Base-by-base conservation (phyloP, 1,284 basidiomycete genomes). In the Coriolopsis trogii region DNA sequence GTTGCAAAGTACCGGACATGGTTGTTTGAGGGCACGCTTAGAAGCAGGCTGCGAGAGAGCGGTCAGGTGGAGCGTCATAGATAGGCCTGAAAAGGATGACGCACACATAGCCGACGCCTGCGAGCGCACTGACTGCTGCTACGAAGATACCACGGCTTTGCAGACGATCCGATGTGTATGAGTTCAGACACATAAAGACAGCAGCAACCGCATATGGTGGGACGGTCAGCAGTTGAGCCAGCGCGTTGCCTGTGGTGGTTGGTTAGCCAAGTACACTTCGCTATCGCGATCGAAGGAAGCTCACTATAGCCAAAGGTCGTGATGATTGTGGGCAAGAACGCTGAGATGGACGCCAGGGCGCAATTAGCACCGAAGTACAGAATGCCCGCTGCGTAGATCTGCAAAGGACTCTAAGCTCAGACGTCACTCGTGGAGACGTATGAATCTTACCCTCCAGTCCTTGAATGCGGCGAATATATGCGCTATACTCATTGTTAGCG, bases 321-420 rank as follows among this genome's bases (percentile, higher is more conserved):
- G 55, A 93, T 83, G 62, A 93, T 92, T 0, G 91, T 94, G 0
- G 92, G 92, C 21, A 94, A 72, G 72, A 94, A 95, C 0, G 90
- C 93, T 2, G 86, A 85, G 38, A 91, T 86, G 3, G 86, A 87
- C 8, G 89, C 88, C 2, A 93, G 75, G 2, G 87, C 85, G 47
- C 85, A 81, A 67, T 95, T 95, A 53, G 90, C 74, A 23, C 87
- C 89, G 56, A 90, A 91, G 67, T 88, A 91, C 42, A 87, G 80
- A n/a, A 83, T 70, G 0, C 85, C 84, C 18, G 77, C 85, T 6
- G 72, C 58, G 56, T 87, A 88, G 16, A 87, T 73, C 84, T 87
- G 31, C 25, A 20, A 44, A 39, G n/a, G 6, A 18, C 21, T 33
- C 29, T 45, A 36, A 13, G 31, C 13, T 8, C 7, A n/a, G n/a